Evolutionary conservation across 2,329 filamentous ascomycete genomes (phyloP).

Genomic region (Cercospora sp.): DNA sequence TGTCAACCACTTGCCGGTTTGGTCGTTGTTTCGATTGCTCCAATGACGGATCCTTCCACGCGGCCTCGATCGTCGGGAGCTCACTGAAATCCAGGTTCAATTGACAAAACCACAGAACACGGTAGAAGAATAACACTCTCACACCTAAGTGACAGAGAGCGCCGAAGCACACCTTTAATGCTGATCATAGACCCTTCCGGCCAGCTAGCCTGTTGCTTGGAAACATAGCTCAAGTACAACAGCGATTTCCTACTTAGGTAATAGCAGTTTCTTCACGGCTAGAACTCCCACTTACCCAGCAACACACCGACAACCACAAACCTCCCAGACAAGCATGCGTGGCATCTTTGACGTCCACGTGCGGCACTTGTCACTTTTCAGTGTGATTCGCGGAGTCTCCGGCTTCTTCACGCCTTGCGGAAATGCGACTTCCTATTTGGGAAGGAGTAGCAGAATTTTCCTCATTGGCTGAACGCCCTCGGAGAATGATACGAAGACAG

Average conservation of each 20-base stretch:
- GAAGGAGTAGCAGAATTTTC: not conserved
- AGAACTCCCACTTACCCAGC: not conserved
- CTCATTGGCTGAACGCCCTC: not conserved
- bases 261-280: not conserved
- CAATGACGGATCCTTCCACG: not conserved
- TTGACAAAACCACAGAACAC: not conserved
- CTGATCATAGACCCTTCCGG: not conserved
- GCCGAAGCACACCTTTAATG: not conserved
- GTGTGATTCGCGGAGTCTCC: not conserved
- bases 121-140: not conserved
- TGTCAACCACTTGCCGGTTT: no score
- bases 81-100: not conserved
- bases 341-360: not conserved
- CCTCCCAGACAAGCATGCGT: not conserved
- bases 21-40: not conserved
- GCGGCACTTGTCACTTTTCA: not conserved
- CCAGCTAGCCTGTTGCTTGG: not conserved
- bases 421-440: slow-evolving; percentile 7
- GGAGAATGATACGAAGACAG: not conserved
- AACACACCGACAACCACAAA: not conserved
- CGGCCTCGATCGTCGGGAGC: not conserved
- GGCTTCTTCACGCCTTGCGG: not conserved
- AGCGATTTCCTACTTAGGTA: slow-evolving; percentile 4
- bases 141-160: not conserved
- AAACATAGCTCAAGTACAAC: not conserved